Evolutionary conservation across 2,329 filamentous ascomycete genomes (phyloP), one percentile per base, ranked within the genome.

Genomic region (Nothophoma quercina): DNA sequence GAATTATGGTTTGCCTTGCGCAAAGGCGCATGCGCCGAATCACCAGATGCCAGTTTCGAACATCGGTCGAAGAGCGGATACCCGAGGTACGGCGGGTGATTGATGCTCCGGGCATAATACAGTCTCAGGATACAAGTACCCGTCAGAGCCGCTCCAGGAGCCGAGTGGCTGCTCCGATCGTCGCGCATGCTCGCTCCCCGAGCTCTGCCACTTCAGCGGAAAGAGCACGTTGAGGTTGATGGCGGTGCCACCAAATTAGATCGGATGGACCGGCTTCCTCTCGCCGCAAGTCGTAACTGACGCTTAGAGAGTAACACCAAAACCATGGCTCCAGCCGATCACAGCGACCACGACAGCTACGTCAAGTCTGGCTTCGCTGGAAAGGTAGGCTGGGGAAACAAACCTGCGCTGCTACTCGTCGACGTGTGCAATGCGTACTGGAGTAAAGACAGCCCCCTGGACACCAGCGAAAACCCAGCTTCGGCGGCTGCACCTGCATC

Each of bases 401-500:
- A 65, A 5, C 77, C 78, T 4, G 78, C 74, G 18, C 69, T 81
- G 2, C 62, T 81, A 39, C 61, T 81, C 19, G 73, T 81, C 63
- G 78, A 81, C 58, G 77, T 80, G 32, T 81, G 78, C 64, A 76
- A 72, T 29, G 78, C 77, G 12, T 80, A 80, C 63, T 81, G 76
- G 75, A 71, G 68, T 4, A 59, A 69, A 21, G 71, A 68, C 2
- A 79, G 77, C 29, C 76, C 76, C 2, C 67, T 81, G n/a, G 71
- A 75, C 42, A 71, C 73, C 18, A 65, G 65, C n/a, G 63, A 64
- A 5, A 72, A 79, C 60, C 67, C 74, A 13, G 68, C 70, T 12
- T 71, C 71, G 16, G 69, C 65, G 8, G 56, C 63, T 7, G 70
- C 70, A 21, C 77, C 77, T 2, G 71, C 67, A 6, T 70, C 69